These are phyloP conservation scores for Scalesia atractyloides DNA, from an alignment of 129 eudicot species.

Conservation along the genomic window DNA sequence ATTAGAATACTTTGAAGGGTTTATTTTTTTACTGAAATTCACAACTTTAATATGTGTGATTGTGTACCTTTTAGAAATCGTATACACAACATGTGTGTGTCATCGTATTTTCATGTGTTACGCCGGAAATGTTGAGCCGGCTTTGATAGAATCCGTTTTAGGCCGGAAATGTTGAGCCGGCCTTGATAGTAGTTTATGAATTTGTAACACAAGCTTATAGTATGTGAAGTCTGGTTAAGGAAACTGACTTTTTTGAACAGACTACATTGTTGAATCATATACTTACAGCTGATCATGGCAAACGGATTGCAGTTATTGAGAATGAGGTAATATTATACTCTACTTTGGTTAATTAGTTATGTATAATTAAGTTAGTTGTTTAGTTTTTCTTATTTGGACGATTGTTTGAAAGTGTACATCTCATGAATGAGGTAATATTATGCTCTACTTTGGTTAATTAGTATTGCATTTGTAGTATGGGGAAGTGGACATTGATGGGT, in stretches of 20 bases:
- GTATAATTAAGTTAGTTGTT: not conserved
- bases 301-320: constrained; percentile 96
- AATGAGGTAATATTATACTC: constrained; percentile 69
- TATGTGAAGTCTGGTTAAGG: constrained; percentile 9
- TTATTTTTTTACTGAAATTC: too few relatives aligned
- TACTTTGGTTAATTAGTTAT: not conserved
- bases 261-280: constrained; percentile 92
- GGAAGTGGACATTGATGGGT: constrained; percentile 98
- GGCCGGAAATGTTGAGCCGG: too few relatives aligned
- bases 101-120: too few relatives aligned
- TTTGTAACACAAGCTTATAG: not conserved
- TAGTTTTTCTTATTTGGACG: not conserved
- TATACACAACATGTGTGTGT: too few relatives aligned
- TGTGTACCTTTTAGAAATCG: too few relatives aligned
- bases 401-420: not conserved
- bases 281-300: constrained; percentile 95
- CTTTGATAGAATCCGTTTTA: too few relatives aligned
- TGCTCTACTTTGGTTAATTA: too few relatives aligned
- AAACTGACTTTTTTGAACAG: constrained; percentile 41
- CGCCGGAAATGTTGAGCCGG: too few relatives aligned
- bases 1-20: too few relatives aligned
- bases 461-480: constrained; percentile 75
- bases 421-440: too few relatives aligned
- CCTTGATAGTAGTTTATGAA: not conserved
- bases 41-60: too few relatives aligned